These are phyloP conservation scores for Malassezia sp. DNA, from an alignment of 1,284 basidiomycete species.

Conservation along the genomic window DNA sequence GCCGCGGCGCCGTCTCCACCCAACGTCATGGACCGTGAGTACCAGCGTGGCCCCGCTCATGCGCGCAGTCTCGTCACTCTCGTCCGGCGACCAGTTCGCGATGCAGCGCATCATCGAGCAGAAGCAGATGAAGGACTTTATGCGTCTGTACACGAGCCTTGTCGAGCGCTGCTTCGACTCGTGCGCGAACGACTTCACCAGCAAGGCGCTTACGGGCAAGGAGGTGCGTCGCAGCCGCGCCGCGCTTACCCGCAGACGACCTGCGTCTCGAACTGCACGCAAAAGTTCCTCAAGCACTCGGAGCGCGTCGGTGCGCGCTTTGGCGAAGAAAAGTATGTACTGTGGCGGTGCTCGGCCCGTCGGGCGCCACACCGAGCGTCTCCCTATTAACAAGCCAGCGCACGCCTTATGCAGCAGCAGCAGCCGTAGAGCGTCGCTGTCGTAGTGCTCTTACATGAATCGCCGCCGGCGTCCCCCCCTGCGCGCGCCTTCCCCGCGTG, in stretches of 20 bases:
- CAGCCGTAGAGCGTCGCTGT: conserved; percentile 2
- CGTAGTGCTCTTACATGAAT: no score
- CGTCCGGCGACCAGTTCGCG: conserved; percentile 36
- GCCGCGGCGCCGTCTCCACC: conserved; percentile 4
- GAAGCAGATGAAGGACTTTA: conserved; percentile 89
- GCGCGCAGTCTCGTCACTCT: conserved; percentile 36
- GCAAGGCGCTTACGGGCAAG: conserved; percentile 80
- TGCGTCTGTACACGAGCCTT: conserved; percentile 86
- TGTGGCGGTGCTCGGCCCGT: not conserved
- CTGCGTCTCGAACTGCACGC: conserved; percentile 58
- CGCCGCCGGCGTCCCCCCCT: no score
- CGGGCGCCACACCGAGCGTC: no score
- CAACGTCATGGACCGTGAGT: conserved; percentile 27
- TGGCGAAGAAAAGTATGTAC: conserved; percentile 42
- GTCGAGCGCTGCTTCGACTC: conserved; percentile 90
- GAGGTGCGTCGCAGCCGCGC: no score
- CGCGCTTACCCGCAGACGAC: conserved; percentile 47
- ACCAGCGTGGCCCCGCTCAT: not conserved
- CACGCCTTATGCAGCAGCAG: conserved; percentile 15
- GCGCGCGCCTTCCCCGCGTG: no score
- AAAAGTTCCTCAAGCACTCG: conserved; percentile 95
- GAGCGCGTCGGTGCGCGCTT: conserved; percentile 86
- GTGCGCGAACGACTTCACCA: conserved; percentile 93
- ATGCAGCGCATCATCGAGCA: conserved; percentile 45
- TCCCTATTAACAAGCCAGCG: no score